A percentile compares a stretch with the other conserved stretches of the same genome.
These are phyloP conservation scores for Leccinum uliginosum DNA, from an alignment of 768 basidiomycete species.

Conservation along the genomic window DNA sequence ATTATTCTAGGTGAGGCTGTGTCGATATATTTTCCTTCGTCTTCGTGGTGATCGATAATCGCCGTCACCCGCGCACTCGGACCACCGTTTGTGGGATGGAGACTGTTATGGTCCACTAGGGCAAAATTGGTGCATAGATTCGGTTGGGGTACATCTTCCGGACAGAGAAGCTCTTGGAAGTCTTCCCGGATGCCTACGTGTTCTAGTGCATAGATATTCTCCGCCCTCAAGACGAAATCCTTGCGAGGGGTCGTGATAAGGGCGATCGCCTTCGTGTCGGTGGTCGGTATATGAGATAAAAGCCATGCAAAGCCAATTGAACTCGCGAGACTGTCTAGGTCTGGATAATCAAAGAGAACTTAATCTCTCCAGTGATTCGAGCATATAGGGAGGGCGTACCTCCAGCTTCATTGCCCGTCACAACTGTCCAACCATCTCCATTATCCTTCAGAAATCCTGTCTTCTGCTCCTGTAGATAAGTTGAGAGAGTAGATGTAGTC, in stretches of 20 bases:
- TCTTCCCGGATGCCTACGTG: conserved; percentile 51
- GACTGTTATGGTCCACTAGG: conserved; percentile 88
- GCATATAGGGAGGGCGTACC: conserved; percentile 43
- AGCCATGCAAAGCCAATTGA: conserved; percentile 84
- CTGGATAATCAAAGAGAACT: conserved; percentile 35
- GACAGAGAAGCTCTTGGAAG: conserved; percentile 55
- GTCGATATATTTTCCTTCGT: conserved; percentile 65
- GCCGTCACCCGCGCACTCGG: conserved; percentile 56
- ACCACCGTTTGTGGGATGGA: conserved; percentile 42
- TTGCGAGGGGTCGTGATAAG: conserved; percentile 63
- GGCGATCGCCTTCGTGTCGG: conserved; percentile 56
- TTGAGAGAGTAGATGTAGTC: conserved; percentile 26
- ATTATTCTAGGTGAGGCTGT: conserved; percentile 67
- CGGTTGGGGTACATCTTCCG: conserved; percentile 58
- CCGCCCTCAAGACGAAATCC: conserved; percentile 77
- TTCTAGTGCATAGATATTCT: conserved; percentile 76
- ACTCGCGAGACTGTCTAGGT: conserved; percentile 86
- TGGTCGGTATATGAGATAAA: conserved; percentile 33
- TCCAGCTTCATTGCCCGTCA: conserved; percentile 96
- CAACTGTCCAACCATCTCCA: conserved; percentile 70
- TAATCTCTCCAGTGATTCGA: neutral
- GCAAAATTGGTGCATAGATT: conserved; percentile 52
- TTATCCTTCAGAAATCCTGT: conserved; percentile 56
- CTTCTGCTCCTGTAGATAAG: conserved; percentile 48
- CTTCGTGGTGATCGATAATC: conserved; percentile 88